These are phyloP conservation scores for Draba incana DNA, from an alignment of 345 rosid genomes.

Conservation along the genomic window DNA sequence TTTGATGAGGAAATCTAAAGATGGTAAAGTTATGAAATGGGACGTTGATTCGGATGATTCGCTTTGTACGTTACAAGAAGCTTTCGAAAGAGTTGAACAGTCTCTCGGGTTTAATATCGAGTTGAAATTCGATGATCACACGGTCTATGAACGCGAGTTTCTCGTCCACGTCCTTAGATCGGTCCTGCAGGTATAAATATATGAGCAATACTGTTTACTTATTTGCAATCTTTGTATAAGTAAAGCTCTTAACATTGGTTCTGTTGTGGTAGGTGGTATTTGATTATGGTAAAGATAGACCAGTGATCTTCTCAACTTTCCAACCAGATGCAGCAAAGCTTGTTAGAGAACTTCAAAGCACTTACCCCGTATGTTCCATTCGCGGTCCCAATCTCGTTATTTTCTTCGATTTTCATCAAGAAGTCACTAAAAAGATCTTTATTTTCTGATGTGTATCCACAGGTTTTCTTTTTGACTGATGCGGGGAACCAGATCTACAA, in stretches of 20 bases:
- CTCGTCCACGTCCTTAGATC: conserved; percentile 60
- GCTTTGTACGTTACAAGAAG: conserved; percentile 78
- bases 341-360: conserved; percentile 64
- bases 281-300: conserved; percentile 59
- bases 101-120: conserved; percentile 86
- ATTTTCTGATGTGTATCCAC: conserved; percentile 14
- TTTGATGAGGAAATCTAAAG: conserved; percentile 70
- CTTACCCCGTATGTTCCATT: conserved; percentile 67
- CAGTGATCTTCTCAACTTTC: conserved; percentile 83
- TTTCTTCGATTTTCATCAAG: neutral
- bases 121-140: conserved; percentile 79
- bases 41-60: conserved; percentile 78
- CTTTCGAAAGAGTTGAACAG: conserved; percentile 70
- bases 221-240: neutral
- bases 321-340: conserved; percentile 92
- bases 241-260: conserved; percentile 8
- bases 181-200: conserved; percentile 52
- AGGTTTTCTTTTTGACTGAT: conserved; percentile 86
- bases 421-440: neutral
- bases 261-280: conserved; percentile 55
- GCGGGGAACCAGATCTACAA: conserved; percentile 61
- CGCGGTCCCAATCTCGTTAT: conserved; percentile 14
- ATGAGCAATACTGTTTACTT: no score
- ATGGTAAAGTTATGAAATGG: conserved; percentile 73
- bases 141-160: conserved; percentile 61